Evolutionary conservation across 2,329 filamentous ascomycete species (phyloP), one percentile per base, ranked within the genome.

Genomic region (Fusarium sp.): DNA sequence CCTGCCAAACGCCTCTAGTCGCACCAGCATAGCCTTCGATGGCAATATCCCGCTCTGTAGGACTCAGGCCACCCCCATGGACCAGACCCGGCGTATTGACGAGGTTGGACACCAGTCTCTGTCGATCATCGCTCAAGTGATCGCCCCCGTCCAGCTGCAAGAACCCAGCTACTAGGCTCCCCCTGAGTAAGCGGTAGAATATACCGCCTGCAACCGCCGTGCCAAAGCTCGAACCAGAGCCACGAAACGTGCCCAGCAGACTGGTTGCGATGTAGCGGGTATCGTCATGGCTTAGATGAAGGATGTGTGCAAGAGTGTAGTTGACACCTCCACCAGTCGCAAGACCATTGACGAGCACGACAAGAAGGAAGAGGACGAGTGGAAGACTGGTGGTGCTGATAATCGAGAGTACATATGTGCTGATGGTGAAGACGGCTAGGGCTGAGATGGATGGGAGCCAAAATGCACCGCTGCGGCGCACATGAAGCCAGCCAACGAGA

Each of bases 151-250:
- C 84, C 3, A 86, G 77, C 15, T 55, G 60, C 6, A 77, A 74
- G 67, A 93, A 93, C 0, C 88, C 86, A 0, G 77, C 71, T n/a
- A 83, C 80, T 3, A 95, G 80, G 1, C 82, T 80, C 3, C 70
- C 77, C 44, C 83, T 81, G 30, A 95, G 77, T 3, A 87, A 81
- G 7, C 91, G 85, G 39, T 85, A 83, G 74, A 94, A 95, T 52
- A 92, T 82, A 0, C 93, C 93, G 4, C 93, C 92, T 4, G 92
- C 91, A 46, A 95, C 90, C 0, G 92, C 88, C 2, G 90, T 91
- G 4, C 93, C 92, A 70, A 96, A 96, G 50, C 88, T 91, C 15
- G 92, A 92, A 0, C 91, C 91, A 66, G 96, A 94, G 7, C 91
- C 91, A 6, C 93, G 86, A 78, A 95, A 95, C 1, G 92, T 96